Base-by-base conservation (phyloP, 1,284 basidiomycete genomes). In the Papiliotrema fonsecae region DNA sequence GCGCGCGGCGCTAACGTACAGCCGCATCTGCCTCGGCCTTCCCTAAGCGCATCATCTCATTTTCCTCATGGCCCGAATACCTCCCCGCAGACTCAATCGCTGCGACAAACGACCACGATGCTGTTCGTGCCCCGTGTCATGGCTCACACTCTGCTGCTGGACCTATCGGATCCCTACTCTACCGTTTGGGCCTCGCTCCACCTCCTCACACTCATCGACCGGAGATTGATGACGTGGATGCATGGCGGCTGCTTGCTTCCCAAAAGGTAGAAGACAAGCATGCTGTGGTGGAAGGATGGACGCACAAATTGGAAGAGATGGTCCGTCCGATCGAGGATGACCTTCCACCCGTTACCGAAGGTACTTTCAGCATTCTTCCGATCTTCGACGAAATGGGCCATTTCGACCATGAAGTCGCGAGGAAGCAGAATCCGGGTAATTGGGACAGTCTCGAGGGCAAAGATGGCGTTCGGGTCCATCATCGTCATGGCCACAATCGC, bases 331-430 rank as follows among this genome's bases (percentile, higher is more conserved):
- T 44, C 3, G 42, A 52, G 24, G 37, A 45, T 32, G 36, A 45
- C 24, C 37, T 54, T 26, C 28, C 55, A 1, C 56, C 58, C 6
- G 31, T 60, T 34, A 44, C 56, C 24, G 50, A 61, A 45, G 52
- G 59, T 24, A 57, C 57, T 4, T 41, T 59, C 22, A 42, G 39
- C 18, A 50, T 55, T 40, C 25, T 53, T 5, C 47, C 47, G 22
- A 30, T 49, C 25, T 10, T 45, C 11, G 30, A 49, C 36, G 30
- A 40, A 40, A 25, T 16, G 7, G 47, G 39, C 3, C 16, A 42
- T 4, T 32, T 32, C 18, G 42, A 25, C 22, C 47, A 22, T 24
- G n/a, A 24, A 16, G n/a, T 19, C 19, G 22, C 26, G 30, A 16
- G 22, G 27, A 35, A 30, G 5, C 32, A 31, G 10, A 21, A 35